phyloP scores from a whole-genome alignment of 2,329 filamentous ascomycete genomes.

The Teratosphaeria nubilosa region DNA sequence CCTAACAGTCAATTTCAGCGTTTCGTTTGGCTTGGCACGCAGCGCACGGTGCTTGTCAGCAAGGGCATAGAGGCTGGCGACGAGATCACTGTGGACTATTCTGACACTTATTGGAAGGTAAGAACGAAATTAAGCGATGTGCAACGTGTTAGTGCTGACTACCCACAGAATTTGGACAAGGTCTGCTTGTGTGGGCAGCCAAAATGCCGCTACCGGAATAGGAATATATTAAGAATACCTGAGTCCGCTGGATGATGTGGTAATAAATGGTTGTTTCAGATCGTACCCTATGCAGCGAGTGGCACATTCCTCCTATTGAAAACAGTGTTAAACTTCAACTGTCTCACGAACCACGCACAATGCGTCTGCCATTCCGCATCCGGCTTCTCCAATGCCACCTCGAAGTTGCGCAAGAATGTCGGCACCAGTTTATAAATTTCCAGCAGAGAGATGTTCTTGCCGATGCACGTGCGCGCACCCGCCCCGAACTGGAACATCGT shows the following conservation, averaged over 20 bases:
- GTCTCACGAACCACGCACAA: slow-evolving; percentile 39
- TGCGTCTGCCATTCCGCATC: slow-evolving; percentile 36
- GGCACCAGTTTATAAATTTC: slow-evolving; percentile 44
- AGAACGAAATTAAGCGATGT: not conserved
- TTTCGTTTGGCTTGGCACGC: slow-evolving; percentile 47
- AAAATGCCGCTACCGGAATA: slow-evolving; percentile 39
- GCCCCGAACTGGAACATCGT: slow-evolving; percentile 67
- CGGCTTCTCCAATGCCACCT: slow-evolving; percentile 38
- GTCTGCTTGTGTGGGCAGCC: slow-evolving; percentile 44
- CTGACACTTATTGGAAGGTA: slow-evolving; percentile 45
- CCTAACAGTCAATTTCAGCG: slow-evolving; percentile 48
- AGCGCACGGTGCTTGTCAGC: slow-evolving; percentile 46
- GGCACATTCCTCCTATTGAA: slow-evolving; percentile 27
- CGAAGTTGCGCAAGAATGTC: slow-evolving; percentile 54
- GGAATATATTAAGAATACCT: not conserved
- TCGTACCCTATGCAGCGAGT: not conserved
- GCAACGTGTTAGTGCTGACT: not conserved
- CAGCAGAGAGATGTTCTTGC: slow-evolving; percentile 41
- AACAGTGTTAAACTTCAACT: slow-evolving; percentile 32
- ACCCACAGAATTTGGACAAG: slow-evolving; percentile 38
- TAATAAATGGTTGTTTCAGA: not conserved
- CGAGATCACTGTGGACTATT: slow-evolving; percentile 51
- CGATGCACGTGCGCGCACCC: slow-evolving; percentile 58
- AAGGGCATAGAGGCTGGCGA: slow-evolving; percentile 44
- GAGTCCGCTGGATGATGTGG: not conserved